Conservation (phyloP, 257 asterid species). For the Penstemon barbatus region DNA sequence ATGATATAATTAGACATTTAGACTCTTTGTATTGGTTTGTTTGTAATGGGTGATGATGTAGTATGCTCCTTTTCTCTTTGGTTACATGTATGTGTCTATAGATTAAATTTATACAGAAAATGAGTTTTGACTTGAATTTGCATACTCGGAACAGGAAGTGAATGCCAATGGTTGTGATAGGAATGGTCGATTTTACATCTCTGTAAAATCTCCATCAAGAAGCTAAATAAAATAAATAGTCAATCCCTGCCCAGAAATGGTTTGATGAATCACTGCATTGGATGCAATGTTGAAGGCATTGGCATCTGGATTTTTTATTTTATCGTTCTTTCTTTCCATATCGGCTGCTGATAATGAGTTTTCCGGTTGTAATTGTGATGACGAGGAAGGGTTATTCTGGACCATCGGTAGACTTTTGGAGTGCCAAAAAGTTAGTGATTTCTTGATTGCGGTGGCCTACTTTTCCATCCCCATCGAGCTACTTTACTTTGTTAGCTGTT, state of each 20-base stretch:
- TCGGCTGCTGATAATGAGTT: slow-evolving; percentile 50
- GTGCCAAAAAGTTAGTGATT: slow-evolving; percentile 79
- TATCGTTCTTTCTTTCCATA: slow-evolving; percentile 37
- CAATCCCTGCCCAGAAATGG: slow-evolving; percentile 15
- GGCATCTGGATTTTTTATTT: slow-evolving; percentile 46
- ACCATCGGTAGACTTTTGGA: slow-evolving; percentile 58
- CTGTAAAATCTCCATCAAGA: slow-evolving; percentile 25
- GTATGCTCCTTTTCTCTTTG: background rate
- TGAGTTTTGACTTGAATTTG: slow-evolving; percentile 2
- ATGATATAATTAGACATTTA: background rate
- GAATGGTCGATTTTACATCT: slow-evolving; percentile 18
- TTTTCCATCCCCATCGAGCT: slow-evolving; percentile 95
- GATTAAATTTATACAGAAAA: background rate
- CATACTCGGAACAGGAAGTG: background rate
- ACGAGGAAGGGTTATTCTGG: slow-evolving; percentile 64
- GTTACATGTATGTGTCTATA: background rate
- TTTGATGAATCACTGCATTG: slow-evolving; percentile 35
- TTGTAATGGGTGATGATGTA: background rate
- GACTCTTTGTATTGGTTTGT: background rate
- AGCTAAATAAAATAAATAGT: slow-evolving; percentile 12
- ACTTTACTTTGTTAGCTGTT: slow-evolving; percentile 81
- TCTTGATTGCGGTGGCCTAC: slow-evolving; percentile 89
- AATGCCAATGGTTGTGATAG: background rate
- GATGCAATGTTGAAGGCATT: slow-evolving; percentile 65
- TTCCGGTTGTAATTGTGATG: slow-evolving; percentile 73